These are phyloP conservation scores for Waltergamsia citrina DNA, from an alignment of 2,329 filamentous ascomycete genomes.

Conservation along the genomic window DNA sequence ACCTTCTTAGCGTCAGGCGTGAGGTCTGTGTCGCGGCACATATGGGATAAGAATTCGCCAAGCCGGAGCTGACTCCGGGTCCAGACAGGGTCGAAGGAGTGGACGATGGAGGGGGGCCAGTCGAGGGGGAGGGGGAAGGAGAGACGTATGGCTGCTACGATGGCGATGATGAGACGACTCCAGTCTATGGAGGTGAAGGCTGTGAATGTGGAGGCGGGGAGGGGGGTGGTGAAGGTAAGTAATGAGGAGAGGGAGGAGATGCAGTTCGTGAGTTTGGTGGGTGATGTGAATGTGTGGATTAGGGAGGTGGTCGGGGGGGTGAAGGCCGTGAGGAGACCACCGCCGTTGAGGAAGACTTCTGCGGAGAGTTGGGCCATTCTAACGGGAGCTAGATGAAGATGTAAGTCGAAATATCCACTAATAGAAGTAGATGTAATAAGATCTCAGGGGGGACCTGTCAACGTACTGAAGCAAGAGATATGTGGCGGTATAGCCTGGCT, in stretches of 20 bases:
- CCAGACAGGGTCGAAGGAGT: slow-evolving; percentile 21
- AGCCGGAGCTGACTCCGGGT: not conserved
- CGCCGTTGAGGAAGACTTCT: slow-evolving; percentile 28
- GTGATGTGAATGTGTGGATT: slow-evolving; percentile 7
- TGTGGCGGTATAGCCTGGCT: slow-evolving; percentile 22
- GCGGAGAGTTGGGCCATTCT: slow-evolving; percentile 22
- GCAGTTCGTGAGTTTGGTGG: slow-evolving; percentile 12
- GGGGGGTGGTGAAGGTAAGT: slow-evolving; percentile 2
- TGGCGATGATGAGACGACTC: slow-evolving; percentile 26
- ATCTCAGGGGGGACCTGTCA: not conserved
- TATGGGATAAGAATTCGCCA: too few species aligned
- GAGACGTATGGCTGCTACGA: slow-evolving; percentile 34
- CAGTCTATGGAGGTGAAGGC: slow-evolving; percentile 32
- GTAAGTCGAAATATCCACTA: too few species aligned
- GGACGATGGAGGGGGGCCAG: slow-evolving; percentile 24
- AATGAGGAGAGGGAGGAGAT: slow-evolving; percentile 16
- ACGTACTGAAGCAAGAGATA: slow-evolving; percentile 8
- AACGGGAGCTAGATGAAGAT: slow-evolving; percentile 11
- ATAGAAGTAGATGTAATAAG: not conserved
- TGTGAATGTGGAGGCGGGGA: not conserved
- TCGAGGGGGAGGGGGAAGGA: slow-evolving; percentile 30
- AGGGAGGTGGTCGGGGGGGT: slow-evolving; percentile 6
- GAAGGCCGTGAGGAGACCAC: slow-evolving; percentile 19
- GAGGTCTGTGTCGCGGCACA: slow-evolving; percentile 9
- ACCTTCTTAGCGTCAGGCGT: slow-evolving; percentile 17